Evolutionary conservation across 805 yeast genomes (phyloP).

Genomic region (Candida stauntonica): DNA sequence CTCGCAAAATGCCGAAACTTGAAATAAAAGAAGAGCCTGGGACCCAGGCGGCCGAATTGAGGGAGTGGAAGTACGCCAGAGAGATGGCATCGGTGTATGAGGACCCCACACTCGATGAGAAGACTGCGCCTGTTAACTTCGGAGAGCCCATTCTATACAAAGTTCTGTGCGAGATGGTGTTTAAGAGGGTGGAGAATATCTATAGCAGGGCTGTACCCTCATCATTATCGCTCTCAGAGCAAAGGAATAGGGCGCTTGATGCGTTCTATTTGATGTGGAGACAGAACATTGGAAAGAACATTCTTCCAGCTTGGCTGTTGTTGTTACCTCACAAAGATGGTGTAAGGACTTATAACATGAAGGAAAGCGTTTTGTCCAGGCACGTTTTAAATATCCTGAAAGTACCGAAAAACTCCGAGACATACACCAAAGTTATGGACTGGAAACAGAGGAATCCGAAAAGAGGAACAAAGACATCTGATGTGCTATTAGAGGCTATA

Average conservation of each 20-base stretch:
- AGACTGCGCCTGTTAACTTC: slow-evolving; percentile 1
- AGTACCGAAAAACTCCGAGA: slow-evolving; percentile 57
- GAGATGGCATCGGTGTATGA: slow-evolving; percentile 1
- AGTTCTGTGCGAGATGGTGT: slow-evolving; percentile 5
- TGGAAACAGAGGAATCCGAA: slow-evolving; percentile 42
- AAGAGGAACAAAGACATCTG: slow-evolving; percentile 42
- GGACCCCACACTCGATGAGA: slow-evolving; percentile 7
- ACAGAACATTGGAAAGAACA: slow-evolving; percentile 50
- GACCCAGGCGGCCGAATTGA: not conserved
- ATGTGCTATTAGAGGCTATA: slow-evolving; percentile 45
- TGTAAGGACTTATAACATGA: slow-evolving; percentile 52
- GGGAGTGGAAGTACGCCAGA: not conserved
- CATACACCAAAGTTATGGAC: slow-evolving; percentile 44
- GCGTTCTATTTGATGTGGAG: slow-evolving; percentile 50
- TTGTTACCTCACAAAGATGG: slow-evolving; percentile 61
- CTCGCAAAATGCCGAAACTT: not conserved
- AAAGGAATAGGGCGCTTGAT: slow-evolving; percentile 24
- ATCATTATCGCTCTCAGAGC: not conserved
- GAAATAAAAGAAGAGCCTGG: not conserved
- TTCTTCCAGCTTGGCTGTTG: slow-evolving; percentile 63
- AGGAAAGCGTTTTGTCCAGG: slow-evolving; percentile 56
- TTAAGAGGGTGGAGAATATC: slow-evolving; percentile 17
- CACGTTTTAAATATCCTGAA: slow-evolving; percentile 47
- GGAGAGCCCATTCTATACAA: slow-evolving; percentile 1
- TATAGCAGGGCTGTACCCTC: not conserved